Percentiles rank a stretch among this genome's conserved stretches.
Evolutionary conservation across 352 stramenopile species (phyloP).

Genomic region (Pythium pyrilobum): DNA sequence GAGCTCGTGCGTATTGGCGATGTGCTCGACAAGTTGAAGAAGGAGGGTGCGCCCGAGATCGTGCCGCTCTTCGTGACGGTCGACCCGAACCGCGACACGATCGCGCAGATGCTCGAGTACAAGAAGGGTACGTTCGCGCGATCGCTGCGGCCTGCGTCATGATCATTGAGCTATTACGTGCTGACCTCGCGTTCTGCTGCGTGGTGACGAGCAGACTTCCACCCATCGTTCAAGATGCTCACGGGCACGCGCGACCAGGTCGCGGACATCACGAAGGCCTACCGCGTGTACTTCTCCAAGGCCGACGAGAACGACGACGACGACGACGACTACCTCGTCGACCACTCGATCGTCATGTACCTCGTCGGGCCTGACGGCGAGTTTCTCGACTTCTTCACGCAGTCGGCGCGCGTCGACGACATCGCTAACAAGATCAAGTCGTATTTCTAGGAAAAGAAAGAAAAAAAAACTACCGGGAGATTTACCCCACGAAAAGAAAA

Average conservation of each 20-base stretch:
- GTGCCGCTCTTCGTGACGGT: slow-evolving; percentile 97
- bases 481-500: too few species aligned
- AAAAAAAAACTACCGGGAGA: too few species aligned
- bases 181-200: too few species aligned
- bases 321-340: slow-evolving; percentile 99
- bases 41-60: slow-evolving; percentile 53
- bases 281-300: slow-evolving; percentile 99
- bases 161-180: neutral
- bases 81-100: slow-evolving; percentile 95
- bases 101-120: slow-evolving; percentile 95
- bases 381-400: slow-evolving; percentile 99
- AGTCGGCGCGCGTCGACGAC: slow-evolving; percentile 93
- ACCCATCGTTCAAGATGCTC: slow-evolving; percentile 85
- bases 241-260: slow-evolving; percentile 94
- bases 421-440: slow-evolving; percentile 92
- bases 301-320: slow-evolving; percentile 91
- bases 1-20: slow-evolving; percentile 98
- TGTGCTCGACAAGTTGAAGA: slow-evolving; percentile 90
- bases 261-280: slow-evolving; percentile 96
- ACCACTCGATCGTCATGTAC: slow-evolving; percentile 99
- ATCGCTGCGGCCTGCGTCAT: neutral
- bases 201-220: slow-evolving; percentile 46
- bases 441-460: too few species aligned
- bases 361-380: slow-evolving; percentile 95
- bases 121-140: slow-evolving; percentile 60